Evolutionary conservation across 2,329 filamentous ascomycete genomes (phyloP).

Genomic region (Aspergillus carbonarius): DNA sequence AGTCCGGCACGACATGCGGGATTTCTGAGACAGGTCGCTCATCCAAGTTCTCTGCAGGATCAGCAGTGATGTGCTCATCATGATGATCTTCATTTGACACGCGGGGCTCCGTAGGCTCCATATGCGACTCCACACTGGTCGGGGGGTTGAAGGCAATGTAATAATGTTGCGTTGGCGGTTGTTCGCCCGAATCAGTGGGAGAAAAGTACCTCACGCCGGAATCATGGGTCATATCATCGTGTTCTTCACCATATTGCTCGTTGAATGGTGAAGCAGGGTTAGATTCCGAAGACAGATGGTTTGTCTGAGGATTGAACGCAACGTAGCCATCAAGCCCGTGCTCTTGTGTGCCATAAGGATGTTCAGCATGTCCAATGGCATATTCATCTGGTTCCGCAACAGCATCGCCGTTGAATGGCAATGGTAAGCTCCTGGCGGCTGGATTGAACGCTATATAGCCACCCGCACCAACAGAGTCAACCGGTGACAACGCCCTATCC

Average conservation of each 20-base stretch:
- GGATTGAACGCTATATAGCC: not conserved
- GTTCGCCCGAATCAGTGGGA: not conserved
- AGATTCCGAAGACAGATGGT: not conserved
- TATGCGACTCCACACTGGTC: not conserved
- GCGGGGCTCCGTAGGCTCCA: not conserved
- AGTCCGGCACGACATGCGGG: not conserved
- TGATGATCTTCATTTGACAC: not conserved
- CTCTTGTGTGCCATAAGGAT: no score
- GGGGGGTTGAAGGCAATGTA: not conserved
- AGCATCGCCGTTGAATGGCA: not conserved
- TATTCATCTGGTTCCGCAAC: not conserved
- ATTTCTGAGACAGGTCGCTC: not conserved
- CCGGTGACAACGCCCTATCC: conserved; percentile 19
- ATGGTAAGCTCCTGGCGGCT: not conserved
- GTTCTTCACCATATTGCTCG: not conserved
- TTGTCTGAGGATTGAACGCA: conserved; percentile 22
- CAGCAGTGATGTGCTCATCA: not conserved
- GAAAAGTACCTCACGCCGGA: not conserved
- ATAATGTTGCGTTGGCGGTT: not conserved
- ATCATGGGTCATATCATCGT: not conserved
- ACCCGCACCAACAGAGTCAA: not conserved
- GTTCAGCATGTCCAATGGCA: no score
- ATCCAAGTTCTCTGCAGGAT: not conserved
- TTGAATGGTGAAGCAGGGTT: not conserved
- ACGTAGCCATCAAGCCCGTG: conserved; percentile 14